Conservation (phyloP, 495 filamentous ascomycete genomes). For the Aspergillus cavernicola region DNA sequence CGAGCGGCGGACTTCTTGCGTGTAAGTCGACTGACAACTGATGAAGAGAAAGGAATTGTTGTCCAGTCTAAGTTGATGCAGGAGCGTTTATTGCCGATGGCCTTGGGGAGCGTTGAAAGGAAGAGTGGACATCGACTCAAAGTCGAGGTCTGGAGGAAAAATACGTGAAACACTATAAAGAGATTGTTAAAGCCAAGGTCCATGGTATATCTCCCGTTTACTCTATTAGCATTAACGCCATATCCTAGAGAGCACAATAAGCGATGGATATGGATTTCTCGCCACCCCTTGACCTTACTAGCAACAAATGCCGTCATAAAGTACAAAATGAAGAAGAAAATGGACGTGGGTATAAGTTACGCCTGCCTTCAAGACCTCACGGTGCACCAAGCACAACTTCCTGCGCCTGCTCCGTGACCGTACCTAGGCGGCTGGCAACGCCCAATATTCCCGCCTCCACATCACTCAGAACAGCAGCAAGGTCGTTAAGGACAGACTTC, state of each 20-base stretch:
- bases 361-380: conserved; percentile 27
- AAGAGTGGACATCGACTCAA: no score
- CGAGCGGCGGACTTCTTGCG: not conserved
- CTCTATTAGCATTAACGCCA: conserved; percentile 12
- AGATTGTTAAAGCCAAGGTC: no score
- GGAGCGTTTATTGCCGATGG: no score
- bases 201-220: conserved; percentile 1
- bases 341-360: conserved; percentile 9
- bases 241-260: not conserved
- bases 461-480: conserved; percentile 66
- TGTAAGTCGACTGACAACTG: no score
- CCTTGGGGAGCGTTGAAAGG: no score
- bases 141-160: no score
- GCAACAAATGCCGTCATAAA: conserved; percentile 16
- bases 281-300: not conserved
- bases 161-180: no score
- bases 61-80: no score
- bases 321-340: conserved; percentile 9
- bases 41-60: no score
- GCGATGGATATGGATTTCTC: not conserved
- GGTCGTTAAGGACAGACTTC: conserved; percentile 49
- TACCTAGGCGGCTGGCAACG: conserved; percentile 67
- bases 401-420: conserved; percentile 65
- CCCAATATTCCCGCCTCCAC: conserved; percentile 76
- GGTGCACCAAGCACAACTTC: conserved; percentile 58